Evolutionary conservation across 106 monocot genomes (phyloP), one percentile per base, ranked within the genome.

Genomic region (Dioscorea alata): DNA sequence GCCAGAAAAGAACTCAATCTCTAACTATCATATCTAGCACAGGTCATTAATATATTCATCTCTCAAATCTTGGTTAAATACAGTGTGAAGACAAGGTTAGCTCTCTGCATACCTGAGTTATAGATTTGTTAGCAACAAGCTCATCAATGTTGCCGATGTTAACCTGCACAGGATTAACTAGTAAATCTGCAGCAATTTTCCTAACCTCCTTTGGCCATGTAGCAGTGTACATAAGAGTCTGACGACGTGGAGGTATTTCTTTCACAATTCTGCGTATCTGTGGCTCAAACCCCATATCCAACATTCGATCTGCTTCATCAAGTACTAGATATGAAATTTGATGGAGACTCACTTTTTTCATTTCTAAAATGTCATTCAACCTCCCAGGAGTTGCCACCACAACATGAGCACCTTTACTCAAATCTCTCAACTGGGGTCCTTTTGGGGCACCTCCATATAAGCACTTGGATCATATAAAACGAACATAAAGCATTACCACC

Each of bases 371-470:
- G 78, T 93, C 92, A 75, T 93, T 93, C 72, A 93, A 72, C 21
- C 92, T 69, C 28, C 92, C 92, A 33, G 92, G 92, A 56, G 92
- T 93, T 33, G 94, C 94, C 77, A 94, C 90, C 49, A 94, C 91
- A 67, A 94, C 76, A 83, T 94, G 90, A 5, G 83, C 94, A 42
- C 94, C 94, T 49, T 91, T 75, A 51, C 88, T 88, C 17, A 94
- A 61, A 74, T 85, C 94, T 75, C 87, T 88, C 57, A 94, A 62
- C 59, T 94, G 94, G 0, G 94, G 90, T 9, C 85, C 88, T 76
- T 94, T 94, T 20, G 94, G 94, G 12, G 90, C 94, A 73, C 94
- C 94, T 60, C 94, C 94, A 84, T 94, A 94, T 50, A 94, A 69
- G 73, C 94, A 94, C 94, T 94, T 23, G 18, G 6, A 42, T 42